Conservation (phyloP, 1,139 yeast genomes). For the Pichia terricola region DNA sequence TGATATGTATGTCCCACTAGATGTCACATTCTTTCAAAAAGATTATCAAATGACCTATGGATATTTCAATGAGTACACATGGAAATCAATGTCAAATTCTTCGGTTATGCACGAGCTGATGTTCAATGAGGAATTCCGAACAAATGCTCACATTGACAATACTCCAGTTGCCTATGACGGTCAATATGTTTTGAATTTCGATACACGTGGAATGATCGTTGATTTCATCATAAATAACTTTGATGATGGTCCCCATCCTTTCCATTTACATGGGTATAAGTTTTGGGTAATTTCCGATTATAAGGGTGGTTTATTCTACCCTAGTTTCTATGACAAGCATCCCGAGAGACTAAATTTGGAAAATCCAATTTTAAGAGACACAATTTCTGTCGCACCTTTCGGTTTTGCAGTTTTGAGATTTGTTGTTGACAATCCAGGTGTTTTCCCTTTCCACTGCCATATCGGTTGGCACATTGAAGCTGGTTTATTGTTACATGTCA, state of each 20-base stretch:
- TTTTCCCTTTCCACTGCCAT: slow-evolving; percentile 92
- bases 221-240: slow-evolving; percentile 56
- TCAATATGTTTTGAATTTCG: slow-evolving; percentile 11
- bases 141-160: slow-evolving; percentile 3
- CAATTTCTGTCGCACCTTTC: slow-evolving; percentile 57
- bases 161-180: slow-evolving; percentile 4
- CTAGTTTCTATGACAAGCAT: slow-evolving; percentile 29
- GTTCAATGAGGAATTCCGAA: slow-evolving; percentile 4
- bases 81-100: slow-evolving; percentile 5
- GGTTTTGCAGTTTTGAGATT: slow-evolving; percentile 57
- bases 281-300: slow-evolving; percentile 27
- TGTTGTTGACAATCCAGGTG: slow-evolving; percentile 79
- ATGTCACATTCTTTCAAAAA: slow-evolving; percentile 17
- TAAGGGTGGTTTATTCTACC: slow-evolving; percentile 30
- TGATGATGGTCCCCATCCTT: slow-evolving; percentile 67
- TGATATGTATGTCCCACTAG: slow-evolving; percentile 17
- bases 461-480: slow-evolving; percentile 91
- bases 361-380: slow-evolving; percentile 60
- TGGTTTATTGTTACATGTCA: slow-evolving; percentile 38
- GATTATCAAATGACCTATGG: slow-evolving; percentile 9
- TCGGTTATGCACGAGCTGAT: slow-evolving; percentile 12
- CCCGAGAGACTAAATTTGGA: slow-evolving; percentile 30
- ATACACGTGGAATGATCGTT: slow-evolving; percentile 27
- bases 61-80: slow-evolving; percentile 12
- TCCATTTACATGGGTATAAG: slow-evolving; percentile 66